Conservation (phyloP, 2,329 filamentous ascomycete genomes). For the Alternaria triticimaculans region DNA sequence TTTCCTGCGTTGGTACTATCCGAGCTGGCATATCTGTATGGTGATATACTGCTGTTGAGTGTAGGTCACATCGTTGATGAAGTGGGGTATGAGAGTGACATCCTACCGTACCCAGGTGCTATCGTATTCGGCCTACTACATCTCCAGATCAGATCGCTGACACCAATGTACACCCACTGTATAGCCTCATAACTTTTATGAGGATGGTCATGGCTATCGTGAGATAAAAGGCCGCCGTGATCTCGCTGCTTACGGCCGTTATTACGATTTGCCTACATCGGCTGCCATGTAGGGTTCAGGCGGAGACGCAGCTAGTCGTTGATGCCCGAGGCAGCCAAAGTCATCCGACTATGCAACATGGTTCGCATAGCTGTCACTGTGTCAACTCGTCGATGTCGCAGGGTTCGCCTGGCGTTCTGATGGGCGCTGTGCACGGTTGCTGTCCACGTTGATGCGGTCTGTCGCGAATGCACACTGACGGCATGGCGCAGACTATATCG, state of each 20-base stretch:
- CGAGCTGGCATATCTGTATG: not conserved
- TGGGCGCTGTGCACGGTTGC: not conserved
- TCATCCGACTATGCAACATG: not conserved
- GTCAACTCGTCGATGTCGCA: not conserved
- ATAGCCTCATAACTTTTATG: not conserved
- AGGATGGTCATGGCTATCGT: not conserved
- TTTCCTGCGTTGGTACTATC: not conserved
- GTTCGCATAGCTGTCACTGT: not conserved
- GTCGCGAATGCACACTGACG: not conserved
- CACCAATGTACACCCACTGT: not conserved
- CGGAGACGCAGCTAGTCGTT: not conserved
- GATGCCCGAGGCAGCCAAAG: not conserved
- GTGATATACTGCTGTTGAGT: not conserved
- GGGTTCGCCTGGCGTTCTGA: not conserved
- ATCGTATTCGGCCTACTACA: not conserved
- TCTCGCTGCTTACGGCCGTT: not conserved
- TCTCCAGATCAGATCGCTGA: not conserved
- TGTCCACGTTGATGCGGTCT: not conserved
- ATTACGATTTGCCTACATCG: not conserved
- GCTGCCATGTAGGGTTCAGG: not conserved
- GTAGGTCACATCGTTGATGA: not conserved
- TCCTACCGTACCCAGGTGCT: not conserved
- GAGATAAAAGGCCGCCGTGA: not conserved
- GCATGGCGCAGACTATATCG: not conserved
- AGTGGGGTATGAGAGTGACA: not conserved